Evolutionary conservation across 139 green algal genomes (phyloP).

Genomic region (Chlorella sorokiniana): DNA sequence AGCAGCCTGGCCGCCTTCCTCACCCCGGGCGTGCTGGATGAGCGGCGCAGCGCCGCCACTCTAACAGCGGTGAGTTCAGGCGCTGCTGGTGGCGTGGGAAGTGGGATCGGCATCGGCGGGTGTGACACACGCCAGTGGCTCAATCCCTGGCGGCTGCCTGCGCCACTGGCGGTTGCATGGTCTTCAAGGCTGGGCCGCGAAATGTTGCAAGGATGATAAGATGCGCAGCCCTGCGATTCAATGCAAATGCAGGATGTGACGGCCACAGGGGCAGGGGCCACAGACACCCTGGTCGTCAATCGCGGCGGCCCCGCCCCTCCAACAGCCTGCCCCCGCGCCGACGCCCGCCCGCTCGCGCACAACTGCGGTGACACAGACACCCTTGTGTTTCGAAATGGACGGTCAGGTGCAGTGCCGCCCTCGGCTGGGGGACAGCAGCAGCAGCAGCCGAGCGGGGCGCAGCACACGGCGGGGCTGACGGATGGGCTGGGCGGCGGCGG

Average conservation of each 20-base stretch:
- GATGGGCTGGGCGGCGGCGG: not conserved
- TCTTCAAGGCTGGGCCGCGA: not conserved
- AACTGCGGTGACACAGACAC: constrained; percentile 48
- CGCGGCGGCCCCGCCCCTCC: not conserved
- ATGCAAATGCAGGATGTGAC: constrained; percentile 13
- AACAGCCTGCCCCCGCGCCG: constrained; percentile 37
- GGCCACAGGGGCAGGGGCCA: not conserved
- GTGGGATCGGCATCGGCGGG: not conserved
- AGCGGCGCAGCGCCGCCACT: constrained; percentile 16
- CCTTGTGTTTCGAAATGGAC: constrained; percentile 33
- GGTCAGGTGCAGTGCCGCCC: not conserved
- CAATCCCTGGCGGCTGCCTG: not conserved
- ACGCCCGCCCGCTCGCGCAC: no score
- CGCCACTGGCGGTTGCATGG: no score
- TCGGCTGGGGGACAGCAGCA: not conserved
- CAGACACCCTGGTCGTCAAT: constrained; percentile 26
- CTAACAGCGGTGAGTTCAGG: constrained; percentile 13
- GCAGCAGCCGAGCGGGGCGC: constrained; percentile 15
- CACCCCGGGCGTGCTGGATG: constrained; percentile 12
- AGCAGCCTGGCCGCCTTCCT: constrained; percentile 26
- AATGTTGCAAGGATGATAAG: no score
- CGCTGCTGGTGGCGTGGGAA: not conserved
- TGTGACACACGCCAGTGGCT: not conserved
- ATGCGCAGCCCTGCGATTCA: no score
- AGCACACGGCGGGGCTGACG: constrained; percentile 21